Conservation (phyloP, 177 flowering plant species). For the Vitis hybrid region DNA sequence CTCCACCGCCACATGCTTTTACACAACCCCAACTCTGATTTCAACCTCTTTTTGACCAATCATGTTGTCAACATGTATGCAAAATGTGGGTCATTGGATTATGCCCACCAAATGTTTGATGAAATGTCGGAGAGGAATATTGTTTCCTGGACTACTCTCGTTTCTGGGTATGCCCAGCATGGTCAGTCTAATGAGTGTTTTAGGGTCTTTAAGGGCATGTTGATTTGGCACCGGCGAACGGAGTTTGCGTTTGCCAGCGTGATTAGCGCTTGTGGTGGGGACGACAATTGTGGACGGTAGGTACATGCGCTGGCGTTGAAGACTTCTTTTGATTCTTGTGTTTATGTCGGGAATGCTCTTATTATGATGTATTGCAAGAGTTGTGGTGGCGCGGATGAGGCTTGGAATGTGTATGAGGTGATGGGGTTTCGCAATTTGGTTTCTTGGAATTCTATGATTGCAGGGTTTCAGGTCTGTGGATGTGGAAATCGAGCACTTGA, state of each 20-base stretch:
- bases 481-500: constrained; percentile 26
- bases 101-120: constrained; percentile 55
- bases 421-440: constrained; percentile 47
- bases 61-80: constrained; percentile 63
- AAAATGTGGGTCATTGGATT: constrained; percentile 44
- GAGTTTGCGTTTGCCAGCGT: constrained; percentile 67
- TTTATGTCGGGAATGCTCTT: constrained; percentile 71
- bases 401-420: constrained; percentile 46
- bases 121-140: constrained; percentile 65
- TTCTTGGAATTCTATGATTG: constrained; percentile 75
- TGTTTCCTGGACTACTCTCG: constrained; percentile 73
- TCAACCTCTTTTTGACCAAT: constrained; percentile 42
- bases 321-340: constrained; percentile 44
- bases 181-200: constrained; percentile 41
- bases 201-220: constrained; percentile 42
- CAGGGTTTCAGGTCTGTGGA: constrained; percentile 43
- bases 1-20: constrained; percentile 48
- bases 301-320: constrained; percentile 63
- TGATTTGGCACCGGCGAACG: constrained; percentile 41
- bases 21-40: constrained; percentile 14
- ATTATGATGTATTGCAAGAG: constrained; percentile 65
- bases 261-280: constrained; percentile 41
- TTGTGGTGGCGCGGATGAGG: constrained; percentile 31
- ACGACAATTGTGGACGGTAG: constrained; percentile 45
- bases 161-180: constrained; percentile 59